These are phyloP conservation scores for Patellifolia procumbens DNA, from an alignment of 179 eudicot species.

Conservation along the genomic window DNA sequence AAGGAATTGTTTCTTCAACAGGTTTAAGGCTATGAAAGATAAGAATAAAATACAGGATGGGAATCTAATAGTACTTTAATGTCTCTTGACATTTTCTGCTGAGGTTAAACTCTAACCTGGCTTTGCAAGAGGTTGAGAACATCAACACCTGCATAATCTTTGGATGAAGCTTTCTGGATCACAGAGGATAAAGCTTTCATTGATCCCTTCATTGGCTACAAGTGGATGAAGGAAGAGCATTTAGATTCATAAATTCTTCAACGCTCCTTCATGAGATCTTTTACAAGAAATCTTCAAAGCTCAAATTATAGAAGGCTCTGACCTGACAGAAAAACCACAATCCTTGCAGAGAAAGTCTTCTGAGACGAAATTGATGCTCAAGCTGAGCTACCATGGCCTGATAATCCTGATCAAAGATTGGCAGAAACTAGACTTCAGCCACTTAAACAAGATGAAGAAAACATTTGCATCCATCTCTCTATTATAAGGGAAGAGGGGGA, in stretches of 20 bases:
- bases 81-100: conserved; percentile 8
- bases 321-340: conserved; percentile 99
- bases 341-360: conserved; percentile 91
- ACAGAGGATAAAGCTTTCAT: conserved; percentile 87
- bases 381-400: conserved; percentile 99
- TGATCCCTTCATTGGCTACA: conserved; percentile 90
- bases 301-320: conserved; percentile 20
- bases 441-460: conserved; percentile 14
- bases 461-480: too few relatives aligned
- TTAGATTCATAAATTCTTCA: background rate
- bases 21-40: background rate
- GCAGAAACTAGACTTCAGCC: conserved; percentile 9
- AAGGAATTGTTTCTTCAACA: background rate
- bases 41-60: background rate
- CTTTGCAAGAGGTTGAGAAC: conserved; percentile 92
- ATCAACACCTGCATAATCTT: conserved; percentile 64
- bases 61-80: conserved; percentile 1
- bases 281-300: background rate
- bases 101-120: conserved; percentile 58
- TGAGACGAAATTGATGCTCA: conserved; percentile 90
- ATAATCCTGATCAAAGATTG: conserved; percentile 64
- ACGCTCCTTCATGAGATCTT: background rate
- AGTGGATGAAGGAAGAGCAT: background rate
- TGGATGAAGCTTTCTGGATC: conserved; percentile 65
- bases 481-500: too few relatives aligned